These are phyloP conservation scores for Magnolia kwangsiensis DNA, from an alignment of 164 flowering plant genomes.

Conservation along the genomic window DNA sequence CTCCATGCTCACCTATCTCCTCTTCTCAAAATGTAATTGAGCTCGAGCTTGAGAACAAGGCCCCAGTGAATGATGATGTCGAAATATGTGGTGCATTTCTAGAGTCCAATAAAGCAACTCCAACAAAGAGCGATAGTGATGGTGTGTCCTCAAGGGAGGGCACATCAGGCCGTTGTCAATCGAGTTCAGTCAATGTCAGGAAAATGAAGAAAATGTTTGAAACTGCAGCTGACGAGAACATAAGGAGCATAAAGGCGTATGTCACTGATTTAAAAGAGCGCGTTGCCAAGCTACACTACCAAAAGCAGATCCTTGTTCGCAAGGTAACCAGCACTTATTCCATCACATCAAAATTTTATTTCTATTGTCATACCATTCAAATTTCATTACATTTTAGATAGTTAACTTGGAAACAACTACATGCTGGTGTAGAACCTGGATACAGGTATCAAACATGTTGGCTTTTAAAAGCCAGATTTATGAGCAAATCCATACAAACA, in stretches of 20 bases:
- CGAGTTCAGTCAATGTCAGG: conserved; percentile 91
- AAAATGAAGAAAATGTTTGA: conserved; percentile 99
- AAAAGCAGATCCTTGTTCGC: conserved; percentile 94
- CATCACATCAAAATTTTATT: neutral
- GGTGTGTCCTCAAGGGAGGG: conserved; percentile 79
- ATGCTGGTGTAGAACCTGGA: too few species aligned
- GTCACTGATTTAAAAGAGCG: conserved; percentile 97
- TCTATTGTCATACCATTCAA: neutral
- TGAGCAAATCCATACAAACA: too few species aligned
- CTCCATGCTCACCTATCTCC: conserved; percentile 88
- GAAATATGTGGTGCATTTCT: conserved; percentile 27
- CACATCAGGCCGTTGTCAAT: conserved; percentile 66
- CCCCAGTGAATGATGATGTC: conserved; percentile 51
- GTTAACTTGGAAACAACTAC: neutral
- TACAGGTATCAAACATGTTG: too few species aligned
- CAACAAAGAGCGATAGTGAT: conserved; percentile 64
- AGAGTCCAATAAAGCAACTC: conserved; percentile 62
- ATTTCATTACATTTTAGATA: neutral
- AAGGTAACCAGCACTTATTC: conserved; percentile 44
- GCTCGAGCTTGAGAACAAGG: conserved; percentile 68
- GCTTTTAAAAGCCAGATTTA: too few species aligned
- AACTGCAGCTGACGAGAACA: conserved; percentile 98
- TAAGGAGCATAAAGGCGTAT: conserved; percentile 85
- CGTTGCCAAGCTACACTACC: conserved; percentile 96
- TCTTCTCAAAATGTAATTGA: conserved; percentile 56